Evolutionary conservation across 257 asterid species (phyloP).

Genomic region (Petrea volubilis): DNA sequence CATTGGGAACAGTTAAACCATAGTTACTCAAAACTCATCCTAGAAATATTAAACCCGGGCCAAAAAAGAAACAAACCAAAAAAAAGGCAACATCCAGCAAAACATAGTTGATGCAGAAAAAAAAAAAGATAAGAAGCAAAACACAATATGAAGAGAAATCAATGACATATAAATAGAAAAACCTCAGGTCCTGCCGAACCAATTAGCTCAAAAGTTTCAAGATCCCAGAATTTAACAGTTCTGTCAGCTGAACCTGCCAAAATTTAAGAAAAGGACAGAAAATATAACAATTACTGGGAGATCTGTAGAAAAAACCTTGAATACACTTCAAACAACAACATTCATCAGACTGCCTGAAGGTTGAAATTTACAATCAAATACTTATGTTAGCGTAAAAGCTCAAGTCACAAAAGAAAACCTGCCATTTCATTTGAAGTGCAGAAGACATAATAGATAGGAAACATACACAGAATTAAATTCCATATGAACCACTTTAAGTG

Average conservation of each 20-base stretch:
- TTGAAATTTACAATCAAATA: slow-evolving; percentile 7
- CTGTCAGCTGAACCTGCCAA: slow-evolving; percentile 91
- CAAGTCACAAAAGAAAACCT: not conserved
- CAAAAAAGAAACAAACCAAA: not conserved
- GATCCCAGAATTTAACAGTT: slow-evolving; percentile 99
- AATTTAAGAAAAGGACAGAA: slow-evolving; percentile 17
- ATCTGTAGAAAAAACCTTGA: slow-evolving; percentile 2
- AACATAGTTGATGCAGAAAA: not conserved
- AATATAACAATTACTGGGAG: slow-evolving; percentile 16
- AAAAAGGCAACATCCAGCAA: slow-evolving; percentile 13
- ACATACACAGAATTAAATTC: slow-evolving; percentile 4
- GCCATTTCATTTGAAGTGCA: not conserved
- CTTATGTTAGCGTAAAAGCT: slow-evolving; percentile 15
- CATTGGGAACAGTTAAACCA: slow-evolving; percentile 35
- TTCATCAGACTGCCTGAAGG: slow-evolving; percentile 14
- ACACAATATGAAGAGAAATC: not conserved
- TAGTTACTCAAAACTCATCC: slow-evolving; percentile 25
- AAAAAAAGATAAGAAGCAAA: not conserved
- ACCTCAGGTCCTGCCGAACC: slow-evolving; percentile 99
- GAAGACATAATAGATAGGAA: not conserved
- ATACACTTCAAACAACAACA: slow-evolving; percentile 8
- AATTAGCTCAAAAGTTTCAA: slow-evolving; percentile 97
- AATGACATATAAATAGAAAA: slow-evolving; percentile 21
- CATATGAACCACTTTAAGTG: slow-evolving; percentile 7
- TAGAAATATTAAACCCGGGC: not conserved